These are phyloP conservation scores for Aspergillus nomiae DNA, from an alignment of 2,329 filamentous ascomycete species.

Conservation along the genomic window DNA sequence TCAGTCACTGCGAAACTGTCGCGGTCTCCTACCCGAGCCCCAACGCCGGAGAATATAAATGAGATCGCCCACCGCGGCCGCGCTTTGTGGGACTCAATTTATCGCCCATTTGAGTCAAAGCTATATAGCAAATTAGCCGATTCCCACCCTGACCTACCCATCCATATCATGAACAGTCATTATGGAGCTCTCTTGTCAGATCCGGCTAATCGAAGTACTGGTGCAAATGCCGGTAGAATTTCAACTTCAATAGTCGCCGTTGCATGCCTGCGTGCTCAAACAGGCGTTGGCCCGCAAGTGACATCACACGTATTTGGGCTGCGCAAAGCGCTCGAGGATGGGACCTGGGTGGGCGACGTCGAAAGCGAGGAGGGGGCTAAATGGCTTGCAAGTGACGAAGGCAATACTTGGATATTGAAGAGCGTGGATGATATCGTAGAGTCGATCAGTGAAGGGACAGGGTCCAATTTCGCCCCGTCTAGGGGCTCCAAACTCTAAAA, in stretches of 20 bases:
- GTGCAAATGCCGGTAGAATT: conserved; percentile 65
- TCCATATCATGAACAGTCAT: conserved; percentile 74
- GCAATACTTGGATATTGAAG: conserved; percentile 64
- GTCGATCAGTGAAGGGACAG: conserved; percentile 49
- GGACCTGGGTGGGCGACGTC: conserved; percentile 54
- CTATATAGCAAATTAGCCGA: conserved; percentile 69
- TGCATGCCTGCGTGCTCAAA: conserved; percentile 74
- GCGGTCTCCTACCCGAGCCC: conserved; percentile 58
- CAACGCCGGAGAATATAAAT: conserved; percentile 57
- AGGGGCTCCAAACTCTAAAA: conserved; percentile 32
- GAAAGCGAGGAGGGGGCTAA: conserved; percentile 56
- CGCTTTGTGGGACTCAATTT: conserved; percentile 74
- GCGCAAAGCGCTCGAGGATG: conserved; percentile 73
- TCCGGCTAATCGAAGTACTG: conserved; percentile 52
- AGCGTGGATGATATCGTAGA: conserved; percentile 63
- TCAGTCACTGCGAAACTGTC: conserved; percentile 58
- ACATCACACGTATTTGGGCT: conserved; percentile 79
- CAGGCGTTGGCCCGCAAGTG: conserved; percentile 80
- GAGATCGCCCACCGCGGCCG: conserved; percentile 61
- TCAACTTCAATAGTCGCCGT: conserved; percentile 74
- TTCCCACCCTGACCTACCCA: conserved; percentile 80
- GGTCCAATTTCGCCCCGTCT: conserved; percentile 60
- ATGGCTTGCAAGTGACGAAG: conserved; percentile 68
- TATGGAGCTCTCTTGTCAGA: conserved; percentile 75
- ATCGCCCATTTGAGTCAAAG: conserved; percentile 72